Base-by-base conservation (phyloP, 345 rosid genomes). In the Aquilaria sinensis region DNA sequence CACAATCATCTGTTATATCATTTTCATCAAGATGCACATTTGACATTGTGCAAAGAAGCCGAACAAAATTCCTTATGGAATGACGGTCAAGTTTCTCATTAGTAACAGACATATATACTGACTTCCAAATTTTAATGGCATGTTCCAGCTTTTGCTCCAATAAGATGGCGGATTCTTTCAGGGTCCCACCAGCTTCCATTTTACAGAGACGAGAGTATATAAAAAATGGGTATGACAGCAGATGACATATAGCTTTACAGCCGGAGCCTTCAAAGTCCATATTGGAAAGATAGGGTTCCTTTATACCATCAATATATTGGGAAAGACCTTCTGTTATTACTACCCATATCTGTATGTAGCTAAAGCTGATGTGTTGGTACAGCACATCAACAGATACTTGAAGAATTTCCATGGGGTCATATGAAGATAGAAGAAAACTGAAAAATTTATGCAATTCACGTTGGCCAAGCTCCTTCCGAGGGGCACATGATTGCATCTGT, bases 221-320 rank as follows among this genome's bases (percentile, higher is more conserved):
- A 56, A 62, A 53, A 67, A 85, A 73, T 55, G 90, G 90, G 49
- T 78, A 82, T 31, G 76, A 54, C 31, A 85, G 70, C 54, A 85
- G 71, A 61, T 69, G 74, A 72, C 64, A 63, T 46, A 80, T 16
- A 33, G 66, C 56, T 57, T 14, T 52, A 72, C 54, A 62, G 58
- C 64, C 58, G 8, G 46, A 37, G 33, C 56, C 47, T 43, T 64
- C 71, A 6, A 69, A 52, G 37, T 57, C 80, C 65, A 48, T 56
- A 41, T 50, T 70, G 45, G 70, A 41, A 10, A 47, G 10, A 34
- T 74, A 66, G 64, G 52, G 50, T 69, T 74, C 76, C 72, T 61
- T 59, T 61, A 59, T 53, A 51, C 62, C 51, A 63, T 69, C 70
- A 47, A 74, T 62, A 63, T 58, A 55, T 49, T 70, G 85, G 50